Base-by-base conservation (phyloP, 176 grass and related monocot species). In the Rhynchospora tenuis region DNA sequence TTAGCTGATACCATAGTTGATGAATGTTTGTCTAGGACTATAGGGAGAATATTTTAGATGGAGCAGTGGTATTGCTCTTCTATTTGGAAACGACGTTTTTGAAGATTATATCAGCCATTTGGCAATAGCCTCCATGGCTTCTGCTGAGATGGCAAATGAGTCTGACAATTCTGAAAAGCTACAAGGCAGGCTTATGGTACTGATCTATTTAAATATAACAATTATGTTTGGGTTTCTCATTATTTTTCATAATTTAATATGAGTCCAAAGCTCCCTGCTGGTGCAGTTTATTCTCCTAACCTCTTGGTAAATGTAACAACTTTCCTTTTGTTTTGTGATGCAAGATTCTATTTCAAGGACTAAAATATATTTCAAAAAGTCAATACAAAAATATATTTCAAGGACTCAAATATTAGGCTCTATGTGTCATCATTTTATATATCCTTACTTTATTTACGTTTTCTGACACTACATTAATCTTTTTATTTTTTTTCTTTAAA, bases 21-120 rank as follows among this genome's bases (percentile, higher is more conserved):
- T 78, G 19, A 28, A 9, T 20, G 64, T 81, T 11, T 50, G 80
- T 82, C 13, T n/a, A n/a, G n/a, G n/a, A n/a, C n/a, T n/a, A n/a
- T 86, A 98, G 96, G 84, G 93, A 98, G 43, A 98, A 93, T 86
- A 95, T 98, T 73, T 82, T 98, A 48, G 96, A 98, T 74, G 93
- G 87, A 47, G 89, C 89, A 59, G 85, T 94, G 29, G 89, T 98
- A 19, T 98, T 78, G 91, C 96, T 45, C 91, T 98, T 64, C 88
- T 98, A 82, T 98, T 98, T 44, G 93, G 93, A 27, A 98, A 93
- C 9, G 91, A 98, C 82, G 51, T 98, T 55, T 98, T 98, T 46
- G 96, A 98, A 84, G 82, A 98, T 89, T 98, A 98, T 72, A 88
- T 98, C 84, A 93, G 96, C 7, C 82, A 90, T 54, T 90, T 95